phyloP scores from a whole-genome alignment of 768 basidiomycete genomes.

The Chalciporus pseudorubinellus region DNA sequence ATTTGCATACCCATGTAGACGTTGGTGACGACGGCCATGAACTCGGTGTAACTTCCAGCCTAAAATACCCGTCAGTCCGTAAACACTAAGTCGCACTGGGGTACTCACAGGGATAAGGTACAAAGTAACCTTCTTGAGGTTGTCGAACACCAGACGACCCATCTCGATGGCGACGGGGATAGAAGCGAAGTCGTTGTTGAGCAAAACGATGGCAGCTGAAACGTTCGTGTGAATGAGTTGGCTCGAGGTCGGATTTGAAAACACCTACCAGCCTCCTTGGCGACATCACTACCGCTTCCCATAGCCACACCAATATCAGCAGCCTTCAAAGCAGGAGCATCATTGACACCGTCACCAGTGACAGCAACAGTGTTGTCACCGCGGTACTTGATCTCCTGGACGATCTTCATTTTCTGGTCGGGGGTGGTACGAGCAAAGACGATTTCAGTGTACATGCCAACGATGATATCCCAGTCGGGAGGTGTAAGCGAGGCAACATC shows the following conservation, averaged over 20 bases:
- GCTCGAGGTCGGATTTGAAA: not conserved
- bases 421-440: slow-evolving; percentile 58
- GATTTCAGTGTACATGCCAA: slow-evolving; percentile 39
- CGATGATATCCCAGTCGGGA: slow-evolving; percentile 39
- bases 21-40: slow-evolving; percentile 55
- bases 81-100: not conserved
- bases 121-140: slow-evolving; percentile 49
- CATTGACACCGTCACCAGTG: slow-evolving; percentile 58
- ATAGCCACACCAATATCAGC: slow-evolving; percentile 57
- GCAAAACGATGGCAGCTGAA: slow-evolving; percentile 43
- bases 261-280: slow-evolving; percentile 51
- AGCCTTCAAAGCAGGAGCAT: slow-evolving; percentile 49
- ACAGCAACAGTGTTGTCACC: slow-evolving; percentile 51
- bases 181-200: slow-evolving; percentile 57
- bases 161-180: slow-evolving; percentile 58
- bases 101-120: slow-evolving; percentile 41
- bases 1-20: slow-evolving; percentile 60
- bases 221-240: not conserved
- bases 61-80: slow-evolving; percentile 13
- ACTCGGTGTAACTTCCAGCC: slow-evolving; percentile 56
- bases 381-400: slow-evolving; percentile 49
- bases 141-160: slow-evolving; percentile 58
- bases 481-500: slow-evolving; percentile 38
- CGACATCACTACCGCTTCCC: slow-evolving; percentile 47
- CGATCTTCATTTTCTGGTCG: slow-evolving; percentile 57